Evolutionary conservation across 495 filamentous ascomycete genomes (phyloP).

Genomic region (Ramalina intermedia): DNA sequence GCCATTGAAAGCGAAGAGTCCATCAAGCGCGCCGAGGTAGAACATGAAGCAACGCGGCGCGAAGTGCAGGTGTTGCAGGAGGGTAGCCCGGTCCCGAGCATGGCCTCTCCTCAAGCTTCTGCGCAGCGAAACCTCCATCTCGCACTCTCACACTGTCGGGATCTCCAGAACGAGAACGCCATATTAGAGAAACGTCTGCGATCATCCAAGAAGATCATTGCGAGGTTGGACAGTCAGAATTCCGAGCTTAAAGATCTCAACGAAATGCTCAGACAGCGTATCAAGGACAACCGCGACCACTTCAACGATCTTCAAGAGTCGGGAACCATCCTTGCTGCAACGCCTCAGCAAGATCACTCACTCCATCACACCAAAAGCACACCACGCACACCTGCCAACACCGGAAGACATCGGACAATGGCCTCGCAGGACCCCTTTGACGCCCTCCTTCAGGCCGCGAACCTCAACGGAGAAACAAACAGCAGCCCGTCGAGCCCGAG

Average conservation of each 20-base stretch:
- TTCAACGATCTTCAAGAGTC: conserved; percentile 46
- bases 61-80: conserved; percentile 79
- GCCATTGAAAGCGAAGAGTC: conserved; percentile 77
- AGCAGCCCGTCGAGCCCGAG: conserved; percentile 52
- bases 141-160: conserved; percentile 37
- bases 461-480: conserved; percentile 57
- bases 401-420: conserved; percentile 18
- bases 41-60: conserved; percentile 80
- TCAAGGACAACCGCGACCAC: conserved; percentile 76
- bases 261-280: conserved; percentile 61
- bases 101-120: conserved; percentile 24
- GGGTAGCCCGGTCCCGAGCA: conserved; percentile 25
- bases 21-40: conserved; percentile 74
- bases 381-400: conserved; percentile 32
- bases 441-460: conserved; percentile 56
- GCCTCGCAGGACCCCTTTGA: conserved; percentile 49
- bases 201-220: conserved; percentile 59
- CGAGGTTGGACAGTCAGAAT: conserved; percentile 52
- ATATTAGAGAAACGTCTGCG: conserved; percentile 47
- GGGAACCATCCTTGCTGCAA: conserved; percentile 28
- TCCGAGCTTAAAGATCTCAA: conserved; percentile 52
- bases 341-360: conserved; percentile 32
- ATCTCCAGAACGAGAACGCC: conserved; percentile 49
- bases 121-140: conserved; percentile 29
- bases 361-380: conserved; percentile 31